These are phyloP conservation scores for Sugiyamaella xylanicola DNA, from an alignment of 1,139 yeast genomes.

Conservation along the genomic window DNA sequence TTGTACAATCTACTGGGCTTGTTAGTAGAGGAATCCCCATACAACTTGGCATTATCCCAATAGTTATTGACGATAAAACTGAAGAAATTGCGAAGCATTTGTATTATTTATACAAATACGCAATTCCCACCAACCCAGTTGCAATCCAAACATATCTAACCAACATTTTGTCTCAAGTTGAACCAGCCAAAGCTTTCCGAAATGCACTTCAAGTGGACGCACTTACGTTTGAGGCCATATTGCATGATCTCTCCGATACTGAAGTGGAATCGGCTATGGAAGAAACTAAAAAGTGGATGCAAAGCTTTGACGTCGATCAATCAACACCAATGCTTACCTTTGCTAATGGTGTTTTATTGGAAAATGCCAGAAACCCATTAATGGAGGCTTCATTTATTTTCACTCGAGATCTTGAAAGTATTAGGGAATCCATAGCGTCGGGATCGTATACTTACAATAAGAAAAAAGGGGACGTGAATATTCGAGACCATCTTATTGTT, in stretches of 20 bases:
- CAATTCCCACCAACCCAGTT: constrained; percentile 24
- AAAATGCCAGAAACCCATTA: constrained; percentile 48
- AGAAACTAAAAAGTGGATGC: constrained; percentile 39
- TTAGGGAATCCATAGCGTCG: constrained; percentile 31
- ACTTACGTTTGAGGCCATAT: constrained; percentile 17
- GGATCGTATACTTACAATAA: constrained; percentile 15
- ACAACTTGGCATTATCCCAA: constrained; percentile 78
- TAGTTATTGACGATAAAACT: constrained; percentile 41
- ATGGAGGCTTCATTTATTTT: constrained; percentile 42
- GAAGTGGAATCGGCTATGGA: constrained; percentile 31
- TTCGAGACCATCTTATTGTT: constrained; percentile 32
- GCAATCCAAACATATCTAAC: constrained; percentile 38
- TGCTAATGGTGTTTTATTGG: constrained; percentile 68
- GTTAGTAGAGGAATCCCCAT: constrained; percentile 64
- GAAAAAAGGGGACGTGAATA: constrained; percentile 23
- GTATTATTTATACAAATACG: constrained; percentile 42
- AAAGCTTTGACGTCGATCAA: constrained; percentile 44
- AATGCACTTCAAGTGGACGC: constrained; percentile 22
- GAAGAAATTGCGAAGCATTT: constrained; percentile 42
- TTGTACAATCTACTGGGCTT: constrained; percentile 51
- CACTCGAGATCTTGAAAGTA: constrained; percentile 36
- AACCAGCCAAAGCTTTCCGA: constrained; percentile 28
- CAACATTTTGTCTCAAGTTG: constrained; percentile 28
- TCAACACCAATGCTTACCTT: constrained; percentile 54
- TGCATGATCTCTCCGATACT: constrained; percentile 19